These are phyloP conservation scores for Limonium bicolor DNA, from an alignment of 148 eudicot genomes.

Conservation along the genomic window DNA sequence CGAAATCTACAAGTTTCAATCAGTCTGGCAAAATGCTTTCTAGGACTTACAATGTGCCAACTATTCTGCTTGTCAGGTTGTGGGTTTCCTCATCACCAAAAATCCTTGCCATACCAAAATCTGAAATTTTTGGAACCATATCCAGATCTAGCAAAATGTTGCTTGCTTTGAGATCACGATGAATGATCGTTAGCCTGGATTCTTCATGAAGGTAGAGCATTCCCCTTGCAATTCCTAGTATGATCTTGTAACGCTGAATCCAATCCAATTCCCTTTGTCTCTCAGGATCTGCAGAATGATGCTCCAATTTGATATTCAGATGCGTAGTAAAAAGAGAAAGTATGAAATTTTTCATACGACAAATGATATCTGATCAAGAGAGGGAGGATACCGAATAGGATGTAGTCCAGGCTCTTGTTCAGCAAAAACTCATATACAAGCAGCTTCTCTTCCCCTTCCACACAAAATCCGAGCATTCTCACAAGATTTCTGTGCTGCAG, in stretches of 20 bases:
- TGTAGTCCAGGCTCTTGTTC: neutral
- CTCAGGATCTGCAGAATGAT: too few species aligned
- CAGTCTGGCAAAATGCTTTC: neutral
- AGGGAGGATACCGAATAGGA: neutral
- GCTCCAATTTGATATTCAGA: too few species aligned
- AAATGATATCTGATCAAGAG: too few species aligned
- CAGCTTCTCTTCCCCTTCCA: too few species aligned
- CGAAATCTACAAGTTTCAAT: neutral
- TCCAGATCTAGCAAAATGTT: conserved; percentile 15
- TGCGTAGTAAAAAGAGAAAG: too few species aligned
- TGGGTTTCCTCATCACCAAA: conserved; percentile 15
- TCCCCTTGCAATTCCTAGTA: conserved; percentile 17
- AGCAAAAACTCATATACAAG: neutral
- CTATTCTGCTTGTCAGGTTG: conserved; percentile 8
- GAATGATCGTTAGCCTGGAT: conserved; percentile 14
- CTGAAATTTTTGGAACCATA: conserved; percentile 19
- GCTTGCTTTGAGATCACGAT: conserved; percentile 19
- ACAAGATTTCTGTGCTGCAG: too few species aligned
- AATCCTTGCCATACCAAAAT: conserved; percentile 26
- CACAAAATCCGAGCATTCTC: too few species aligned
- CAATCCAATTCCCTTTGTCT: too few species aligned
- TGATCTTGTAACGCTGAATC: too few species aligned
- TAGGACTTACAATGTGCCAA: conserved; percentile 19
- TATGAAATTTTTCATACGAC: too few species aligned
- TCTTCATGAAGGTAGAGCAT: conserved; percentile 22